Conservation (phyloP, 2,329 filamentous ascomycete species). For the Colletotrichum australisinense region DNA sequence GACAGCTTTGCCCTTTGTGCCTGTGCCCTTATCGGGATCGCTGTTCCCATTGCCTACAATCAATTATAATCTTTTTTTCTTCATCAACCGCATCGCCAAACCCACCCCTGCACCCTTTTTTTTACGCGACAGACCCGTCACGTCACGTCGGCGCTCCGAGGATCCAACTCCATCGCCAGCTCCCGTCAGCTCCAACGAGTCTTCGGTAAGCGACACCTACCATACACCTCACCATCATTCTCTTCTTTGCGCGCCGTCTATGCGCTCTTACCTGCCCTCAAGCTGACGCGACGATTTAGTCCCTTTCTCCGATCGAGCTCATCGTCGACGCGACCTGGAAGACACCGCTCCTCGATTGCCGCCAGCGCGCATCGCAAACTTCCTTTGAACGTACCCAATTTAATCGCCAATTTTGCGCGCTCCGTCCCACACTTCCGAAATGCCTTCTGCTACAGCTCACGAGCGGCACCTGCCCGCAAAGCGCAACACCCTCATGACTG, state of each 20-base stretch:
- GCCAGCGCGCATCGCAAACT: slow-evolving; percentile 12
- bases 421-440: slow-evolving; percentile 2
- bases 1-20: slow-evolving; percentile 22
- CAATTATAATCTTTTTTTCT: slow-evolving; percentile 28
- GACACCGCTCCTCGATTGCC: neutral
- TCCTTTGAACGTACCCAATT: slow-evolving; percentile 6
- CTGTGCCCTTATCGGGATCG: slow-evolving; percentile 15
- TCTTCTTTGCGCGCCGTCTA: slow-evolving; percentile 1
- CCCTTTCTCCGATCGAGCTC: neutral
- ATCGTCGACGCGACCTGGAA: slow-evolving; percentile 9
- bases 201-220: slow-evolving; percentile 26
- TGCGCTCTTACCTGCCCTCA: neutral
- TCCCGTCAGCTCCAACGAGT: slow-evolving; percentile 8
- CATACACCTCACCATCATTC: neutral
- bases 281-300: slow-evolving; percentile 28
- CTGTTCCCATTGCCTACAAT: slow-evolving; percentile 18
- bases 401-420: slow-evolving; percentile 20
- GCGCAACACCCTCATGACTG: slow-evolving; percentile 75
- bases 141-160: slow-evolving; percentile 18
- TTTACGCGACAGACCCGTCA: slow-evolving; percentile 26
- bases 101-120: neutral
- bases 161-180: neutral
- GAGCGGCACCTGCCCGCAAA: slow-evolving; percentile 66
- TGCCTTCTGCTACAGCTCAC: slow-evolving; percentile 49
- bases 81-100: neutral